phyloP scores from a whole-genome alignment of 305 asterid species.

The Solanum hybrid region DNA sequence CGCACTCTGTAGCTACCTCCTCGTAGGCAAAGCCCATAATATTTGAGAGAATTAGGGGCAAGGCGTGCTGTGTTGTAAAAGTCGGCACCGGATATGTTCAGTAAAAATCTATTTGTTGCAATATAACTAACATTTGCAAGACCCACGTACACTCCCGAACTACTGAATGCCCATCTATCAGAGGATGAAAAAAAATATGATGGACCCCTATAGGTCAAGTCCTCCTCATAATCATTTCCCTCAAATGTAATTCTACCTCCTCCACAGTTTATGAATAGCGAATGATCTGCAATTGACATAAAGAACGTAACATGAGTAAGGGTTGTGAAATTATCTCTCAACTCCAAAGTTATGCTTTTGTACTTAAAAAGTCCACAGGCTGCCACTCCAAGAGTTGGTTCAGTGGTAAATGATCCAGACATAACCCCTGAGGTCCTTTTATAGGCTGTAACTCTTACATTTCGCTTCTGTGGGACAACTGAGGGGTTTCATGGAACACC shows the following conservation, averaged over 20 bases:
- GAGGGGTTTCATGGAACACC: constrained; percentile 72
- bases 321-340: background rate
- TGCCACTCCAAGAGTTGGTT: too few relatives aligned
- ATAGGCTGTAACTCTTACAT: constrained; percentile 28
- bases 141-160: constrained; percentile 49
- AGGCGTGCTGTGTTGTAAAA: constrained; percentile 63
- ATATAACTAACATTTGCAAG: too few relatives aligned
- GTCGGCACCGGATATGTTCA: constrained; percentile 21
- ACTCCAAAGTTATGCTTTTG: background rate
- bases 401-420: too few relatives aligned
- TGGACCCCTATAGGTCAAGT: constrained; percentile 34
- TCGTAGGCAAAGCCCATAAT: constrained; percentile 65
- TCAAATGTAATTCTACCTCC: constrained; percentile 34
- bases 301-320: background rate
- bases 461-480: constrained; percentile 43
- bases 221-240: constrained; percentile 53
- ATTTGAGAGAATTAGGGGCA: constrained; percentile 65
- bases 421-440: too few relatives aligned
- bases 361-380: background rate
- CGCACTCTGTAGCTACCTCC: constrained; percentile 76
- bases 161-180: constrained; percentile 73
- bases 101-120: constrained; percentile 20
- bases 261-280: constrained; percentile 78
- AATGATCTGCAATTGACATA: constrained; percentile 35
- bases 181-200: constrained; percentile 35